Evolutionary conservation across 441 rosid genomes (phyloP).

Genomic region (Jatropha multifida): DNA sequence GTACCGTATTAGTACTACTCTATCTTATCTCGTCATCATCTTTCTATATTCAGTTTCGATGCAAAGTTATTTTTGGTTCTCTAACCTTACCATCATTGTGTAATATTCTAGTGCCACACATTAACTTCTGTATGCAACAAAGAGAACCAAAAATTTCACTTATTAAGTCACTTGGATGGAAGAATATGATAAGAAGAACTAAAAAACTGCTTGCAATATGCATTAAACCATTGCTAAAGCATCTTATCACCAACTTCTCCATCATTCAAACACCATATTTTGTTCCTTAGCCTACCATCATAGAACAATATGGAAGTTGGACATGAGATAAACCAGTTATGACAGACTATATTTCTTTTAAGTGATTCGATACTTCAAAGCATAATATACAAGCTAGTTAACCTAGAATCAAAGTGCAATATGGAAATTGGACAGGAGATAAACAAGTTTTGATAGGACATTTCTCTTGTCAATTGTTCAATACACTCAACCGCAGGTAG

Average conservation of each 20-base stretch:
- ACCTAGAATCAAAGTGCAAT: too few species aligned
- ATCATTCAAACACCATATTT: background rate
- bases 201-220: background rate
- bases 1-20: background rate
- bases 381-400: background rate
- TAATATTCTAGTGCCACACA: background rate
- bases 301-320: background rate
- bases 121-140: background rate
- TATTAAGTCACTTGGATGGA: background rate
- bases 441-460: too few species aligned
- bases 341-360: background rate
- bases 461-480: too few species aligned
- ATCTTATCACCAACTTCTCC: background rate
- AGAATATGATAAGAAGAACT: background rate
- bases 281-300: background rate
- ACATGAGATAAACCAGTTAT: background rate
- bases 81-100: background rate
- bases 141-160: background rate
- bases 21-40: background rate
- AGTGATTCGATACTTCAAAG: background rate
- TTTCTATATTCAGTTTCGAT: background rate
- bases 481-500: background rate
- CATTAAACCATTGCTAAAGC: background rate
- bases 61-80: background rate
- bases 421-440: too few species aligned